These are phyloP conservation scores for Starmerella ratchasimensis DNA, from an alignment of 805 yeast genomes.

Conservation along the genomic window DNA sequence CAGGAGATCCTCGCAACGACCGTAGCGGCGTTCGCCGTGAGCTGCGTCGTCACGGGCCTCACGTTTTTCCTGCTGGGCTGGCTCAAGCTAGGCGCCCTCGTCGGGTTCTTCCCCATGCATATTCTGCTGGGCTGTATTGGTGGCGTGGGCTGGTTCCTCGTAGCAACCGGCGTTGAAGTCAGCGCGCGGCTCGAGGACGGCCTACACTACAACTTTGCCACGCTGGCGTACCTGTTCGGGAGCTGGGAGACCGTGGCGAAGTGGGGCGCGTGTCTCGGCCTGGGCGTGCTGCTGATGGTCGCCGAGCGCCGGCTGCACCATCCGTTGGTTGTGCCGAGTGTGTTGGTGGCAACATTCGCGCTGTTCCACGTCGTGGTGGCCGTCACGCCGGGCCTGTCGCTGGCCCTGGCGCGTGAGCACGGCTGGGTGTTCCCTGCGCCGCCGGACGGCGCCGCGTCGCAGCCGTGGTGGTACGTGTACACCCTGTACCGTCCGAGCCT, in stretches of 20 bases:
- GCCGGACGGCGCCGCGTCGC: constrained; percentile 35
- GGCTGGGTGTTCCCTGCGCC: constrained; percentile 81
- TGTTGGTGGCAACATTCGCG: constrained; percentile 57
- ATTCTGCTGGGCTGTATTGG: constrained; percentile 95
- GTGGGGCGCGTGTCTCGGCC: constrained; percentile 56
- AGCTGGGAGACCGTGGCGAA: constrained; percentile 40
- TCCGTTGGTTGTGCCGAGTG: constrained; percentile 67
- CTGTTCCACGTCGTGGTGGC: constrained; percentile 57
- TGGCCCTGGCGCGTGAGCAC: constrained; percentile 45
- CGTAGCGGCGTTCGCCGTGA: constrained; percentile 66
- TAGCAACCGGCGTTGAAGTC: constrained; percentile 85
- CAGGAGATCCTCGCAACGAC: constrained; percentile 66
- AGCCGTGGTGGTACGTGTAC: constrained; percentile 82
- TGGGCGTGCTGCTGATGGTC: constrained; percentile 47
- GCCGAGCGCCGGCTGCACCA: constrained; percentile 49
- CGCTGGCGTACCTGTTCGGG: constrained; percentile 29
- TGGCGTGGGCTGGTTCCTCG: constrained; percentile 89
- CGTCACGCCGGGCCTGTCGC: constrained; percentile 49
- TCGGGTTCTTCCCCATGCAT: constrained; percentile 92
- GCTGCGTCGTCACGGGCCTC: constrained; percentile 74
- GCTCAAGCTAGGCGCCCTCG: constrained; percentile 66
- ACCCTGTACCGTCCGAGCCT: constrained; percentile 48
- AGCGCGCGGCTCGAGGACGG: constrained; percentile 70
- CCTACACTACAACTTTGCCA: constrained; percentile 46
- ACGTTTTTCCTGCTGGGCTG: constrained; percentile 69